These are phyloP conservation scores for Puccinia novopanici DNA, from an alignment of 1,284 basidiomycete species.

Conservation along the genomic window DNA sequence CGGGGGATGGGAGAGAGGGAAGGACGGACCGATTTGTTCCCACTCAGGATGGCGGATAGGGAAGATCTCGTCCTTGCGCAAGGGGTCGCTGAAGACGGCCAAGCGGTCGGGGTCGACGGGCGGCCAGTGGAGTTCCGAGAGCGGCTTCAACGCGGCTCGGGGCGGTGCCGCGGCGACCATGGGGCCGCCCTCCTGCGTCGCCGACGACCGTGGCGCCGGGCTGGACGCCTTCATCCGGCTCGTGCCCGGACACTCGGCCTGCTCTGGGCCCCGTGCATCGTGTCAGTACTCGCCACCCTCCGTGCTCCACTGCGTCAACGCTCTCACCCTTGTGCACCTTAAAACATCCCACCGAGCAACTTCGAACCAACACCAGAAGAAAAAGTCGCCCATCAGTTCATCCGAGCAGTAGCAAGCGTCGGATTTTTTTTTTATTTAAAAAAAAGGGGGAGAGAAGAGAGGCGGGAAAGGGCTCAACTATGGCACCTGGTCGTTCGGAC, in stretches of 20 bases:
- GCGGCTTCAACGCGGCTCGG: slow-evolving; percentile 18
- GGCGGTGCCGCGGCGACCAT: not conserved
- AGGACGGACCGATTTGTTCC: slow-evolving; percentile 26
- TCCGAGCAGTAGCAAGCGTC: too few species aligned
- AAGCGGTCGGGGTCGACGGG: not conserved
- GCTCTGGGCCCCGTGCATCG: slow-evolving; percentile 12
- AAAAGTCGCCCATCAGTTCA: not conserved
- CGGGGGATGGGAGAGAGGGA: not conserved
- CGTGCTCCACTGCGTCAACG: too few species aligned
- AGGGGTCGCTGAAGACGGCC: slow-evolving; percentile 31
- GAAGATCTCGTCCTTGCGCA: slow-evolving; percentile 38
- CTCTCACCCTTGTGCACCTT: slow-evolving; percentile 25
- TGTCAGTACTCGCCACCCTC: too few species aligned
- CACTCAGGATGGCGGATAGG: slow-evolving; percentile 43
- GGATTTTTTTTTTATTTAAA: too few species aligned
- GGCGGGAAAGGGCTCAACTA: slow-evolving; percentile 32
- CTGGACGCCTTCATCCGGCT: not conserved
- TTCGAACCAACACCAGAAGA: too few species aligned
- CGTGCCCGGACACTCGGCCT: slow-evolving; percentile 26
- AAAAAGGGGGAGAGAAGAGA: not conserved
- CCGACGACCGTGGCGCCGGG: not conserved
- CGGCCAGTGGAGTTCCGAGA: slow-evolving; percentile 28
- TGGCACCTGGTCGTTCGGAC: slow-evolving; percentile 22
- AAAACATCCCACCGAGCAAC: slow-evolving; percentile 43
- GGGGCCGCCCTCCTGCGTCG: not conserved